Conservation (phyloP, 2,329 filamentous ascomycete species). For the Colletotrichum sp. region DNA sequence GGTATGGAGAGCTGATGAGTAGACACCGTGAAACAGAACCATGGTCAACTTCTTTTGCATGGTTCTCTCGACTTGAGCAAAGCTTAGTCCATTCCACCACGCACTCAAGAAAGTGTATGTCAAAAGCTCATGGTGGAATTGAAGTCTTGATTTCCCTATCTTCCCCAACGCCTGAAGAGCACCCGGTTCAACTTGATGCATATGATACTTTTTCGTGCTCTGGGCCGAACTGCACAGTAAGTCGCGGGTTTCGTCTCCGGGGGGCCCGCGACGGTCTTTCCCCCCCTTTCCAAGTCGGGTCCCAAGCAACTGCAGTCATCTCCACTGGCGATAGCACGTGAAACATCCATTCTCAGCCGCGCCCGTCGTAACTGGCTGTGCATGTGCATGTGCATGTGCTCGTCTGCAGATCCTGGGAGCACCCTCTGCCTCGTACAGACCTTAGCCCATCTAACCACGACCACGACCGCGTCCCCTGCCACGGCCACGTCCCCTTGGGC, state of each 20-base stretch:
- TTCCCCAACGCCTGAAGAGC: constrained; percentile 15
- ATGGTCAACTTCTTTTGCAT: not conserved
- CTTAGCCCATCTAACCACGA: constrained; percentile 29
- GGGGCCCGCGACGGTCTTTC: not conserved
- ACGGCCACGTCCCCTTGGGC: constrained; percentile 57
- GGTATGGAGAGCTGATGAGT: constrained; percentile 69
- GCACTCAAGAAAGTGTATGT: not conserved
- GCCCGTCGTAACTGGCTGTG: not conserved
- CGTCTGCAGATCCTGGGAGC: not conserved
- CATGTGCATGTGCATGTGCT: not conserved
- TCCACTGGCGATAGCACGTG: not conserved
- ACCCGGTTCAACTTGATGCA: constrained; percentile 16
- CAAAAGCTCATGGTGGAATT: not conserved
- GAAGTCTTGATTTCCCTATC: constrained; percentile 15
- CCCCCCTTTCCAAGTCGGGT: not conserved
- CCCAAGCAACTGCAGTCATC: not conserved
- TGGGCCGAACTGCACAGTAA: not conserved
- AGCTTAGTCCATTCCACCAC: not conserved
- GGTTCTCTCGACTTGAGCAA: not conserved
- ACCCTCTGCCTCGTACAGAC: not conserved
- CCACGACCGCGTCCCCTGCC: constrained; percentile 49
- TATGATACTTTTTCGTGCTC: not conserved
- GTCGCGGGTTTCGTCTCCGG: not conserved
- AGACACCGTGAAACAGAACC: not conserved
- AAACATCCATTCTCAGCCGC: not conserved